These are phyloP conservation scores for Penicillium sp. DNA, from an alignment of 2,329 filamentous ascomycete genomes.

Conservation along the genomic window DNA sequence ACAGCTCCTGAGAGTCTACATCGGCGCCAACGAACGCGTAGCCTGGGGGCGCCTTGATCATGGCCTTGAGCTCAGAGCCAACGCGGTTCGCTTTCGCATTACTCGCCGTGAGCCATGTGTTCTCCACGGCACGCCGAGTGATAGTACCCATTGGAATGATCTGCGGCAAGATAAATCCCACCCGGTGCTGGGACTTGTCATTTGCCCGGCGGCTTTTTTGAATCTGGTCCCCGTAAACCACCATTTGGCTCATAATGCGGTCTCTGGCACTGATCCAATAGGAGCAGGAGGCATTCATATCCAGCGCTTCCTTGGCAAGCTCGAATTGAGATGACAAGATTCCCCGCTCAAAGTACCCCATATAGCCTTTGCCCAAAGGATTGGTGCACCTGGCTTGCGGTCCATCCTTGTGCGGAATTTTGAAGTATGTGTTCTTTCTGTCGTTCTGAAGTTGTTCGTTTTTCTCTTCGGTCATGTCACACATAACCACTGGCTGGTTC, in stretches of 20 bases:
- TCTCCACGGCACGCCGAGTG: constrained; percentile 88
- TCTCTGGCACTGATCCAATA: constrained; percentile 98
- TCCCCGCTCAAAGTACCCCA: constrained; percentile 86
- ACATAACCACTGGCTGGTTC: constrained; percentile 66
- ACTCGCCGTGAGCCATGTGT: constrained; percentile 95
- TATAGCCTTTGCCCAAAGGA: constrained; percentile 85
- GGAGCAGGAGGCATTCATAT: constrained; percentile 98
- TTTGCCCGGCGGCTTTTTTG: constrained; percentile 18
- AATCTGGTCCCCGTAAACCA: constrained; percentile 72
- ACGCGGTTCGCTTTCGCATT: constrained; percentile 96
- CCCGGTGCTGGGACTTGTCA: constrained; percentile 27
- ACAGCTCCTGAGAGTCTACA: constrained; percentile 94
- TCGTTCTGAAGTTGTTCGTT: constrained; percentile 64
- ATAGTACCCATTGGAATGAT: constrained; percentile 98
- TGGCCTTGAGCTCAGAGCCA: constrained; percentile 92
- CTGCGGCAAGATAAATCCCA: constrained; percentile 91
- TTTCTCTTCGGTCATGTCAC: constrained; percentile 72
- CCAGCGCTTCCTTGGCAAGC: constrained; percentile 88
- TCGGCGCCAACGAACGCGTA: constrained; percentile 95
- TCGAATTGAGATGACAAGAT: constrained; percentile 79
- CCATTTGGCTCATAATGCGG: constrained; percentile 90
- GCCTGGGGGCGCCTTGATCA: constrained; percentile 86
- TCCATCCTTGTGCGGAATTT: constrained; percentile 93
- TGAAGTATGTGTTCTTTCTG: constrained; percentile 67
- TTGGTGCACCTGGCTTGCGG: constrained; percentile 77